Base-by-base conservation (phyloP, 495 filamentous ascomycete genomes). In the Hyaloscypha variabilis region DNA sequence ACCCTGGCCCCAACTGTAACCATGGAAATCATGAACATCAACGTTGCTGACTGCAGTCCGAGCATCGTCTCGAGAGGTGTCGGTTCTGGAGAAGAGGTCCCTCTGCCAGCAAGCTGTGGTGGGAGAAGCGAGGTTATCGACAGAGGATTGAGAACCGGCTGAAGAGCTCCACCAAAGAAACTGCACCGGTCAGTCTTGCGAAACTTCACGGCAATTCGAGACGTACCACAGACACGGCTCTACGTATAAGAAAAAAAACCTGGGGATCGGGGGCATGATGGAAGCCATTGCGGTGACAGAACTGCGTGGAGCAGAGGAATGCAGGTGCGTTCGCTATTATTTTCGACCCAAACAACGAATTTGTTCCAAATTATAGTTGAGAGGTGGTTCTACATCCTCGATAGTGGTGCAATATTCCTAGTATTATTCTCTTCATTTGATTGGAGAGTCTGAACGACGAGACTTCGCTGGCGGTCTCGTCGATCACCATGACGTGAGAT, bases 1-100 rank as follows among this genome's bases (percentile, higher is more conserved):
- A 54, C 8, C 10, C 11, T 54, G 51, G 24, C 23, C 11, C 51
- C 23, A 54, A 54, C 11, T 8, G 10, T 54, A 13, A 54, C 11
- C 11, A 54, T 11, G 24, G 51, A 13, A 24, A 54, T 54, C 51
- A 54, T 54, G 23, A 54, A 54, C 51, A 54, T 54, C 11, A 54
- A 23, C 23, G 51, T 54, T 54, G 51, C 10, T 8, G 51, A 54
- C 23, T 54, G 51, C 11, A 54, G 51, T 8, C 11, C 51, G 11
- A 54, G 51, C 23, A 54, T 54, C 8, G 51, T 54, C 24, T 54
- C 51, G 11, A 54, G 51, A 13, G 23, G 51, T 8, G 51, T 54
- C 11, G 51, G 23, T 8, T 11, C 23, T 54, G 23, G 51, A 24
- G 51, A 24, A 23, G 23, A 24, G 24, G 51, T 54, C 8, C 23